Evolutionary conservation across 2,329 filamentous ascomycete genomes (phyloP).

Genomic region (Emergomyces africanus): DNA sequence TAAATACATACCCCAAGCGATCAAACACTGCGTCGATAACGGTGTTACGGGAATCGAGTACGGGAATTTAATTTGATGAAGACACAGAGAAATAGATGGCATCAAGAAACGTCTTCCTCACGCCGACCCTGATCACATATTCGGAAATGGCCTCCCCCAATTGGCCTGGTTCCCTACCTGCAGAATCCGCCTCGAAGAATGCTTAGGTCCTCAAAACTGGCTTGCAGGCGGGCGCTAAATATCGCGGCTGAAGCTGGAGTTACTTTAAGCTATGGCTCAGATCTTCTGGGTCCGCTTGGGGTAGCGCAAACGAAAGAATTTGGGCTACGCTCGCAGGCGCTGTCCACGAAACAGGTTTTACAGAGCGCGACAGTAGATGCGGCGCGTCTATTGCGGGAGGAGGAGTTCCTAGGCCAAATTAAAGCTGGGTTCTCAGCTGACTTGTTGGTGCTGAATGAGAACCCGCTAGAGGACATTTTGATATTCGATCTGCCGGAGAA

Average conservation of each 20-base stretch:
- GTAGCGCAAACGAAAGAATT: slow-evolving; percentile 41
- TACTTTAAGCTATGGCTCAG: slow-evolving; percentile 44
- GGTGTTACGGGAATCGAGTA: slow-evolving; percentile 46
- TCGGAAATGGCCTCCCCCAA: slow-evolving; percentile 33
- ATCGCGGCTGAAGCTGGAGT: slow-evolving; percentile 42
- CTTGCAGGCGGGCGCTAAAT: slow-evolving; percentile 32
- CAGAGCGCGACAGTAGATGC: slow-evolving; percentile 41
- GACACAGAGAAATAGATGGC: slow-evolving; percentile 40
- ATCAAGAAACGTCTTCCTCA: slow-evolving; percentile 36
- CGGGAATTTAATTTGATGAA: slow-evolving; percentile 32
- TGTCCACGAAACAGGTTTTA: slow-evolving; percentile 34
- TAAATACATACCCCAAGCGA: slow-evolving; percentile 43
- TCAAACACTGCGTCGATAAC: slow-evolving; percentile 43
- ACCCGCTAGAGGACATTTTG: slow-evolving; percentile 44
- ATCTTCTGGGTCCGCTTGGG: slow-evolving; percentile 40
- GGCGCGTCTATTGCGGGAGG: slow-evolving; percentile 37
- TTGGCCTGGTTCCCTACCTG: slow-evolving; percentile 16
- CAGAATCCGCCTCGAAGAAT: slow-evolving; percentile 35
- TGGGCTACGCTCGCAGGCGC: slow-evolving; percentile 30
- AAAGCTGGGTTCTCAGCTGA: slow-evolving; percentile 41
- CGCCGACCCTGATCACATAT: slow-evolving; percentile 44
- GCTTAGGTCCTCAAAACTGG: slow-evolving; percentile 36
- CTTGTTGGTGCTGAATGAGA: slow-evolving; percentile 38
- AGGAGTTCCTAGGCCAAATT: slow-evolving; percentile 38
- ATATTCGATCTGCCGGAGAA: slow-evolving; percentile 38